Conservation (phyloP, 2,329 filamentous ascomycete genomes). For the Trichoderma asperellum region DNA sequence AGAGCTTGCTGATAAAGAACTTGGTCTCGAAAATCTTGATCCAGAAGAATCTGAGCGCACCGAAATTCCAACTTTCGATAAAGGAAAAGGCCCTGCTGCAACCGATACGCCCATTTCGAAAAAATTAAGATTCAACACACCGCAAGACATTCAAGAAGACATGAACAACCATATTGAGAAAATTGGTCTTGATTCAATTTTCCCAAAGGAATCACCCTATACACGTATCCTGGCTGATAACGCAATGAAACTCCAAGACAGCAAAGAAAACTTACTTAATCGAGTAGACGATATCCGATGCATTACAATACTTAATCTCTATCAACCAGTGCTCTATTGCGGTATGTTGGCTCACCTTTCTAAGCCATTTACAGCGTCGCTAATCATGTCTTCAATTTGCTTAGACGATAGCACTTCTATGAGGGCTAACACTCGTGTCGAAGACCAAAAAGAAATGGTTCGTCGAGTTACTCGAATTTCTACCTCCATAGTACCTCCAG, state of each 20-base stretch:
- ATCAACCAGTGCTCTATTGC: neutral
- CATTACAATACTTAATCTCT: neutral
- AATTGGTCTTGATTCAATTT: neutral
- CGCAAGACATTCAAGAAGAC: neutral
- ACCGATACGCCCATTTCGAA: neutral
- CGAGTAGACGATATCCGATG: neutral
- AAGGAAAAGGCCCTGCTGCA: neutral
- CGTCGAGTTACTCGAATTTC: constrained; percentile 13
- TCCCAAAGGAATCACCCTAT: neutral
- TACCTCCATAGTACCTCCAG: constrained; percentile 13
- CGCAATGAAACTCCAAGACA: neutral
- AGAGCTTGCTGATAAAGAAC: neutral
- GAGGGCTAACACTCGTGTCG: neutral
- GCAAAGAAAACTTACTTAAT: neutral
- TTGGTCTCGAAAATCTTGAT: neutral
- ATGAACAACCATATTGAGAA: neutral
- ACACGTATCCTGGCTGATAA: neutral
- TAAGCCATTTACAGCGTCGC: neutral
- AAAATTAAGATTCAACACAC: neutral
- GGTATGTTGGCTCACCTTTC: neutral
- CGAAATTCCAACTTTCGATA: neutral
- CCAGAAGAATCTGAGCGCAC: too few relatives aligned
- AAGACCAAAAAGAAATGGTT: constrained; percentile 15
- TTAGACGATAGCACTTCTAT: constrained; percentile 27
- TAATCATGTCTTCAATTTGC: neutral